These are phyloP conservation scores for Phytophthora idaei DNA, from an alignment of 352 stramenopile genomes.

Conservation along the genomic window DNA sequence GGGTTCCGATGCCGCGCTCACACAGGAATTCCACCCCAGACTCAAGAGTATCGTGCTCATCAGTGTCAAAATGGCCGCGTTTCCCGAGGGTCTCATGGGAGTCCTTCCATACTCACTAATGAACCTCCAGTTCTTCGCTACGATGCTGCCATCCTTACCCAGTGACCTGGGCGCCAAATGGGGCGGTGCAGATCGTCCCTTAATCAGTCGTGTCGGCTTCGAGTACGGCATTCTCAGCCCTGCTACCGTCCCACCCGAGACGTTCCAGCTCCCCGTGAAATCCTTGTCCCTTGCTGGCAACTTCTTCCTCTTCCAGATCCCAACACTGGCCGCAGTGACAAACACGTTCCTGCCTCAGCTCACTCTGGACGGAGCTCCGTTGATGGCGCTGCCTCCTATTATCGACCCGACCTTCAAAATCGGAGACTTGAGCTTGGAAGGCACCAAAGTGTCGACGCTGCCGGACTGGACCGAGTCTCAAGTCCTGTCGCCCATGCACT, in stretches of 20 bases:
- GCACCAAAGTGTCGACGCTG: conserved; percentile 18
- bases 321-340: conserved; percentile 7
- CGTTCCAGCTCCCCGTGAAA: conserved; percentile 25
- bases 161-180: conserved; percentile 27
- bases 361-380: conserved; percentile 23
- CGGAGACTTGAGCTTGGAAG: conserved; percentile 28
- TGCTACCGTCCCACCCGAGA: conserved; percentile 14
- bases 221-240: conserved; percentile 27
- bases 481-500: conserved; percentile 24
- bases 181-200: conserved; percentile 13
- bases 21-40: conserved; percentile 11
- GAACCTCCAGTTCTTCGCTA: conserved; percentile 33
- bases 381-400: conserved; percentile 11
- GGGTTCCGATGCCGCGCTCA: conserved; percentile 17
- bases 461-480: conserved; percentile 27
- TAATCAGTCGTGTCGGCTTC: conserved; percentile 25
- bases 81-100: conserved; percentile 25
- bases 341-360: conserved; percentile 25
- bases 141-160: conserved; percentile 14
- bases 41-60: conserved; percentile 29
- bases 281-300: conserved; percentile 29
- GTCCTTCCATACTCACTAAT: conserved; percentile 13
- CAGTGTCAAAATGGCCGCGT: conserved; percentile 15
- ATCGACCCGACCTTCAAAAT: conserved; percentile 31
- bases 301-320: conserved; percentile 20